phyloP scores from a whole-genome alignment of 176 grass and related monocot genomes.

The Cocos nucifera region DNA sequence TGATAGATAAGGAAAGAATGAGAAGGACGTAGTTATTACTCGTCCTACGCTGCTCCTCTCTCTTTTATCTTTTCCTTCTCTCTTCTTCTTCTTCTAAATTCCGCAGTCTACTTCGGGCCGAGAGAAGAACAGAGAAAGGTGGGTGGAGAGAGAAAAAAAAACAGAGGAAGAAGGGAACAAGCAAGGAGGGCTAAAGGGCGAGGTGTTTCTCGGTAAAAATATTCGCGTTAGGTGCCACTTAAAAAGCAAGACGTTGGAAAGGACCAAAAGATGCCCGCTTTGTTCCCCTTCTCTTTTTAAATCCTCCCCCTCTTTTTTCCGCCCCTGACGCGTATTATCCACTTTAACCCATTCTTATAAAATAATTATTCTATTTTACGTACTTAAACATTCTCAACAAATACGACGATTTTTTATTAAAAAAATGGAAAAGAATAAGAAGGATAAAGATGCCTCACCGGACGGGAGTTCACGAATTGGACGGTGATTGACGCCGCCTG shows the following conservation, averaged over 20 bases:
- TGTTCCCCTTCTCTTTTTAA: no score
- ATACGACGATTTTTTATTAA: no score
- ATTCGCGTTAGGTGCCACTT: constrained; percentile 12
- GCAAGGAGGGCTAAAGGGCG: not conserved
- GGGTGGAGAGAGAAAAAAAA: not conserved
- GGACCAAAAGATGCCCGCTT: constrained; percentile 27
- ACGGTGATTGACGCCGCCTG: no score
- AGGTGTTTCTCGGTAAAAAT: not conserved
- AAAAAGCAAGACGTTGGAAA: constrained; percentile 5
- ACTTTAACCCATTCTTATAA: no score
- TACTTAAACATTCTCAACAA: no score
- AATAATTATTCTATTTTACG: no score
- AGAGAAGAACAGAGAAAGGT: constrained; percentile 13
- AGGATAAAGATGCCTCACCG: no score
- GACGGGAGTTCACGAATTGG: no score
- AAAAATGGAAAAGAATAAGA: no score
- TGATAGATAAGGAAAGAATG: constrained; percentile 2
- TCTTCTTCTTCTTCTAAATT: not conserved
- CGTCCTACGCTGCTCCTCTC: constrained; percentile 15
- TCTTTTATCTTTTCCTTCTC: not conserved
- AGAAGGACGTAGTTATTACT: constrained; percentile 20
- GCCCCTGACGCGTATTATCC: no score
- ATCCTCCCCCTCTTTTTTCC: no score
- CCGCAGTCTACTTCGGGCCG: constrained; percentile 16
- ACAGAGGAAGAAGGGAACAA: not conserved